Evolutionary conservation across 352 stramenopile species (phyloP).

Genomic region (Pythium grandisporangium): DNA sequence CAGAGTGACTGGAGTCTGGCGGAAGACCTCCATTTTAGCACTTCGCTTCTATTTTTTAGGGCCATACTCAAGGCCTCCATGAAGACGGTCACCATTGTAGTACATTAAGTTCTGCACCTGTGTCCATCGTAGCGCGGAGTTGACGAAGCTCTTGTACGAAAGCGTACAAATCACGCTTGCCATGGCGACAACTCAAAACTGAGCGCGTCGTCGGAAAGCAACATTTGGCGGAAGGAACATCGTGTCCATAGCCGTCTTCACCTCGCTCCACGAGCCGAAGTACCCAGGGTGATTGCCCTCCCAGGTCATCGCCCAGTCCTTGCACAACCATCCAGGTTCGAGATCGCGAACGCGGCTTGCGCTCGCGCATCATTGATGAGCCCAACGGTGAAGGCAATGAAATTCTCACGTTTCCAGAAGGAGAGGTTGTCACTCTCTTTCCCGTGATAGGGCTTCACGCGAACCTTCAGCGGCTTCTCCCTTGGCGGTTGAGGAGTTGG

Average conservation of each 20-base stretch:
- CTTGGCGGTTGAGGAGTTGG: no score
- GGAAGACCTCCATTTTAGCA: slow-evolving; percentile 1
- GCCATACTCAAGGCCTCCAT: slow-evolving; percentile 1
- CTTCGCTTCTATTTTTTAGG: no score
- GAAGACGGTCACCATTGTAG: slow-evolving; percentile 4
- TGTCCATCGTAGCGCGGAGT: slow-evolving; percentile 3
- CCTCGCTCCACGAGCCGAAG: slow-evolving; percentile 3
- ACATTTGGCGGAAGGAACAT: slow-evolving; percentile 14
- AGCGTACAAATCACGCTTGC: slow-evolving; percentile 5
- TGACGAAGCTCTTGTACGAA: slow-evolving; percentile 14
- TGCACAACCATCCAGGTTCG: slow-evolving; percentile 10
- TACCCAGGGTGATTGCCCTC: slow-evolving; percentile 5
- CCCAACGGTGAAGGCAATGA: slow-evolving; percentile 8
- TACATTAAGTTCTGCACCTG: not conserved
- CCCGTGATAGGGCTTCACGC: no score
- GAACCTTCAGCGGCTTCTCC: no score
- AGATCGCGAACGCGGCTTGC: slow-evolving; percentile 7
- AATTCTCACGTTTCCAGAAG: slow-evolving; percentile 11
- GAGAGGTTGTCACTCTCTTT: slow-evolving; percentile 7
- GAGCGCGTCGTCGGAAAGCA: slow-evolving; percentile 7
- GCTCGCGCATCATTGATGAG: slow-evolving; percentile 7
- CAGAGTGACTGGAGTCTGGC: no score
- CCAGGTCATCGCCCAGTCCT: slow-evolving; percentile 9
- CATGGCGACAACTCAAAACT: slow-evolving; percentile 14
- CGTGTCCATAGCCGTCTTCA: not conserved